A percentile compares a stretch with the other conserved stretches of the same genome.
phyloP scores from a whole-genome alignment of 768 basidiomycete genomes.

The Mycena sanguinolenta region DNA sequence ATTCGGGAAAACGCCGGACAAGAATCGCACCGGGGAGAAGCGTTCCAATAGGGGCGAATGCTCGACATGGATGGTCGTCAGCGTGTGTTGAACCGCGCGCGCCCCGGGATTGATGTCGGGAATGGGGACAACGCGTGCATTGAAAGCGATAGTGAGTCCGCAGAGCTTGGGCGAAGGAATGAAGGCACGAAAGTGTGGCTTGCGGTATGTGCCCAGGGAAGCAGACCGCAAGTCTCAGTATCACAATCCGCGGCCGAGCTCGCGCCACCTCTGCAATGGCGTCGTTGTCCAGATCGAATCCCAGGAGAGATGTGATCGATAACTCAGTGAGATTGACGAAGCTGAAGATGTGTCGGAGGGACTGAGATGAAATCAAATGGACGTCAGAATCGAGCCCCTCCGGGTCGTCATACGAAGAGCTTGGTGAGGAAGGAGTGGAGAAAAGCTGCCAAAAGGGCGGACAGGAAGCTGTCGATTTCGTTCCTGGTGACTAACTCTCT shows the following conservation, averaged over 20 bases:
- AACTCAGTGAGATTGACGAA: background rate
- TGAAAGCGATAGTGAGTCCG: background rate
- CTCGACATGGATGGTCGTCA: conserved; percentile 12
- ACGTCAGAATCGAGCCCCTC: background rate
- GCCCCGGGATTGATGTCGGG: background rate
- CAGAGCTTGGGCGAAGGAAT: conserved; percentile 18
- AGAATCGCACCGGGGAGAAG: conserved; percentile 14
- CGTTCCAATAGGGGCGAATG: conserved; percentile 18
- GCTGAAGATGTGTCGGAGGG: background rate
- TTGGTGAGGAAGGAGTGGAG: background rate
- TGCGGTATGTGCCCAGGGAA: background rate
- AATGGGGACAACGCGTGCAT: conserved; percentile 9
- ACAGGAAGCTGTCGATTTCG: no score
- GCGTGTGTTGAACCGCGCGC: conserved; percentile 3
- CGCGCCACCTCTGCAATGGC: background rate
- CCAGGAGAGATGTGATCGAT: background rate
- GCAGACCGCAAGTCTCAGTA: background rate
- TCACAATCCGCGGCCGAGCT: conserved; percentile 13
- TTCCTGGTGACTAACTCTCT: no score
- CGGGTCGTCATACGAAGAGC: background rate
- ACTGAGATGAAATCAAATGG: background rate
- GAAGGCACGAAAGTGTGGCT: conserved; percentile 11
- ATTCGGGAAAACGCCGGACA: conserved; percentile 20
- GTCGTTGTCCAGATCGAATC: background rate
- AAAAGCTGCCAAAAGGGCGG: background rate